Percentiles rank a stretch among this genome's conserved stretches.
phyloP scores from a whole-genome alignment of 140 eudicot genomes.

The Stevia rebaudiana region DNA sequence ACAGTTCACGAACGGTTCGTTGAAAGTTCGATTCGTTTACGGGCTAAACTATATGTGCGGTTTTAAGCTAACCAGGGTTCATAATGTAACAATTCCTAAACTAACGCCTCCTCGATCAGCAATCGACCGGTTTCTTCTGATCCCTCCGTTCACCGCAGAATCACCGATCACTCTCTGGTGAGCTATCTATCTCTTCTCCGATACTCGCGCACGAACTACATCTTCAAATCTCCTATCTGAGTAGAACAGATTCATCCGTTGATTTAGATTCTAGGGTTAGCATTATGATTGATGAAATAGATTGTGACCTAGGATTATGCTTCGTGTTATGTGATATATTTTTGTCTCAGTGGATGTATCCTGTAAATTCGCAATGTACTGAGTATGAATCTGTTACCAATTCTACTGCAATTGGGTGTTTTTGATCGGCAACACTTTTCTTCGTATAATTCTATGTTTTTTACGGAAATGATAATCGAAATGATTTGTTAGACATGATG shows the following conservation, averaged over 20 bases:
- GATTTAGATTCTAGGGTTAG: conserved; percentile 23
- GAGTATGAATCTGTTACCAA: background rate
- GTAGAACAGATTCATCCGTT: conserved; percentile 5
- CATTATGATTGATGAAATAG: background rate
- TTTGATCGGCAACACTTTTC: background rate
- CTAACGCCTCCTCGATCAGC: background rate
- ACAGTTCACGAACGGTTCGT: too few species aligned
- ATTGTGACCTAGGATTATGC: background rate
- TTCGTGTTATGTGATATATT: background rate
- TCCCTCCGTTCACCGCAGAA: background rate
- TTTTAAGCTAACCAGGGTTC: conserved; percentile 3
- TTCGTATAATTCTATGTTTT: background rate
- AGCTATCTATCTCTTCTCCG: conserved; percentile 1
- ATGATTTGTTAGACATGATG: too few species aligned
- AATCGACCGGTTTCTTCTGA: background rate
- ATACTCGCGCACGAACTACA: background rate
- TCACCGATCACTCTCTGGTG: conserved; percentile 29
- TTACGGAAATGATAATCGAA: background rate
- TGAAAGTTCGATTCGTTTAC: too few species aligned
- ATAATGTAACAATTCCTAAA: background rate
- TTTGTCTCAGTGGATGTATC: background rate
- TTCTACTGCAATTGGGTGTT: background rate
- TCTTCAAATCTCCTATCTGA: background rate
- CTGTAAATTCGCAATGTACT: background rate
- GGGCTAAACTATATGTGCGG: background rate